Base-by-base conservation (phyloP, 192 early-diverging fungal genomes). In the Coemansia sp. region DNA sequence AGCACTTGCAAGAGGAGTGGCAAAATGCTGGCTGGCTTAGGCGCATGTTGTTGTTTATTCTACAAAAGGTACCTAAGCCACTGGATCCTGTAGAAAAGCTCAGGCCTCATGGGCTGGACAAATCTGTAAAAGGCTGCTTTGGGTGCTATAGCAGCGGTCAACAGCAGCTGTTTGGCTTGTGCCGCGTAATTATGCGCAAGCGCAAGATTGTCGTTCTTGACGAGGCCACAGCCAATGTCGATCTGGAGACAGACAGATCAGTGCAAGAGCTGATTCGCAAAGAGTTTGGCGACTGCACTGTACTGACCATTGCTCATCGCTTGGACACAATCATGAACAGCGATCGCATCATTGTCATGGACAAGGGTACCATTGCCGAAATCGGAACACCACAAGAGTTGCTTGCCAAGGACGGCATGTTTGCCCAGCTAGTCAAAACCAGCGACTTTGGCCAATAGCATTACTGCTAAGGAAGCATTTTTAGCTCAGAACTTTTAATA, bases 221-320 rank as follows among this genome's bases (percentile, higher is more conserved):
- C 56, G 89, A 91, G 61, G 90, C 90, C 6, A 91, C 89, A 6
- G 77, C 88, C 4, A 66, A 84, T 9, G 79, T 90, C 16, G 89
- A 91, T 48, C 20, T 69, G 56, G 67, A 61, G 14, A 68, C 67
- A 0, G 73, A 69, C 33, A 50, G 59, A 20, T 28, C n/a, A 2
- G 59, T 75, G 13, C 73, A 75, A 20, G 47, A 28, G 34, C 59
- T 75, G 16, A 83, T 90, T 39, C 75, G 76, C 5, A 75, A 70
- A 5, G 72, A 87, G 53, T 88, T 90, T 70, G 60, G 45, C 0
- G 55, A 80, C 36, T 52, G 63, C 33, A 75, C 72, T 9, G 79
- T 90, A 14, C 65, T 90, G 18, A 86, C 87, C 6, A 90, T 90
- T 60, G 89, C 89, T 1, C 89, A 94, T 72, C 86, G 91, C 39